Evolutionary conservation across 208 protist species (phyloP).

Genomic region (Lotmaria passim): DNA sequence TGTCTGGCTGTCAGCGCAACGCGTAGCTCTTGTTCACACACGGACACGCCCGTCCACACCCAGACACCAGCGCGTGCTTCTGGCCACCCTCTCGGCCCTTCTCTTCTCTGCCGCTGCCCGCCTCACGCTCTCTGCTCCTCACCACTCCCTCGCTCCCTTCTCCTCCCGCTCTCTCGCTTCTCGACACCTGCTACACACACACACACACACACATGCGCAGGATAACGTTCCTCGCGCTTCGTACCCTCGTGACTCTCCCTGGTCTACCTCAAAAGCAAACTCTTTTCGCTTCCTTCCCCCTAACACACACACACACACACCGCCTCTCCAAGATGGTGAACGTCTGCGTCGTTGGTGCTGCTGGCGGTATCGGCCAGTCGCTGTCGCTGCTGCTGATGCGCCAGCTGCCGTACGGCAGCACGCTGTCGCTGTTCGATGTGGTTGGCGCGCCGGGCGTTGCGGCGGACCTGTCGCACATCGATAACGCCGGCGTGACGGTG

Average conservation of each 20-base stretch:
- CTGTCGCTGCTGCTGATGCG: conserved; percentile 88
- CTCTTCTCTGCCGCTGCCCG: not conserved
- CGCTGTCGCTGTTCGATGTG: conserved; percentile 93
- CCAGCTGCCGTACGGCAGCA: conserved; percentile 72
- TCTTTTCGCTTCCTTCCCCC: not conserved
- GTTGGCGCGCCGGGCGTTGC: conserved; percentile 90
- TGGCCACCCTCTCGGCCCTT: not conserved
- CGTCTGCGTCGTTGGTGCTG: conserved; percentile 87
- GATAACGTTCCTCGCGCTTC: not conserved
- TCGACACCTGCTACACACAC: not conserved
- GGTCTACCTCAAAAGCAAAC: conserved; percentile 10
- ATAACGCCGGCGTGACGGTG: conserved; percentile 74
- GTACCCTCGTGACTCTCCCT: not conserved
- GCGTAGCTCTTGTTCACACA: too few relatives aligned
- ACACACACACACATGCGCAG: not conserved
- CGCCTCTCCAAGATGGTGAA: conserved; percentile 63
- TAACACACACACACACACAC: not conserved
- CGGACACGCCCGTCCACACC: too few relatives aligned
- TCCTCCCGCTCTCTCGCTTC: not conserved
- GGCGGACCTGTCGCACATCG: conserved; percentile 94
- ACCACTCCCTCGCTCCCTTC: not conserved
- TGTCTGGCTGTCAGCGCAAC: too few relatives aligned
- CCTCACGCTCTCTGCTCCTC: not conserved
- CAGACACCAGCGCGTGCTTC: not conserved
- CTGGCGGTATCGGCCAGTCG: conserved; percentile 89